A percentile compares a stretch with the other conserved stretches of the same genome.
These are phyloP conservation scores for Colletotrichum cereale DNA, from an alignment of 2,329 filamentous ascomycete species.

Conservation along the genomic window DNA sequence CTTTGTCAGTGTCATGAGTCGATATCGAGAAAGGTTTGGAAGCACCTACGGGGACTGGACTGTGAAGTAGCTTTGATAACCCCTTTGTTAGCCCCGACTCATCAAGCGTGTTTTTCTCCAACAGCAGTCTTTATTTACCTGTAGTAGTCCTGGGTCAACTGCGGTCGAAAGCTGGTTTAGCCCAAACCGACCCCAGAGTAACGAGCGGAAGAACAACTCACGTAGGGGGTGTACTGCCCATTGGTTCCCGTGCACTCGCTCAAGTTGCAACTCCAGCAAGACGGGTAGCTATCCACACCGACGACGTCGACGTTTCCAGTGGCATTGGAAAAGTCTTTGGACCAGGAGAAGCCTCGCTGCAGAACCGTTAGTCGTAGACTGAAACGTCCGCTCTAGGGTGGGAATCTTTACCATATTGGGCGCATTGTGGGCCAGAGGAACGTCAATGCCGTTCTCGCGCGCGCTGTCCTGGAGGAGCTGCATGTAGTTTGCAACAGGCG, in stretches of 20 bases:
- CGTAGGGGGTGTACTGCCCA: slow-evolving; percentile 68
- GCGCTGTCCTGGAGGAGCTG: slow-evolving; percentile 65
- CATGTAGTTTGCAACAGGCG: slow-evolving; percentile 67
- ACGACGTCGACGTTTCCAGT: slow-evolving; percentile 68
- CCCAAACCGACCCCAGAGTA: no score
- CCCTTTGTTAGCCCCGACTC: slow-evolving; percentile 30
- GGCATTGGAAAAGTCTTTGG: slow-evolving; percentile 67
- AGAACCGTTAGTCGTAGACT: slow-evolving; percentile 5
- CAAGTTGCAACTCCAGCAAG: slow-evolving; percentile 74
- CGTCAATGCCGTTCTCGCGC: slow-evolving; percentile 67
- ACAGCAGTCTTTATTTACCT: slow-evolving; percentile 4
- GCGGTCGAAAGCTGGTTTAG: not conserved
- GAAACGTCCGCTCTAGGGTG: not conserved
- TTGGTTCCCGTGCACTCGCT: slow-evolving; percentile 71
- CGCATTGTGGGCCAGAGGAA: slow-evolving; percentile 70
- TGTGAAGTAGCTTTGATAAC: slow-evolving; percentile 46
- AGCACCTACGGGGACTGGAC: slow-evolving; percentile 48
- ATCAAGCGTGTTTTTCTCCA: rapidly evolving
- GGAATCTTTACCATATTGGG: slow-evolving; percentile 63
- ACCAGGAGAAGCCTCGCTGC: slow-evolving; percentile 64
- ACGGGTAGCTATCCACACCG: slow-evolving; percentile 65
- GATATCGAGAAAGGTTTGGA: rapidly evolving
- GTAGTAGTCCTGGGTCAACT: slow-evolving; percentile 36
- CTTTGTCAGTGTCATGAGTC: not conserved
- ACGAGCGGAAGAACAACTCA: slow-evolving; percentile 43